phyloP scores from a whole-genome alignment of 495 filamentous ascomycete species.

The Aspergillus nanangensis region DNA sequence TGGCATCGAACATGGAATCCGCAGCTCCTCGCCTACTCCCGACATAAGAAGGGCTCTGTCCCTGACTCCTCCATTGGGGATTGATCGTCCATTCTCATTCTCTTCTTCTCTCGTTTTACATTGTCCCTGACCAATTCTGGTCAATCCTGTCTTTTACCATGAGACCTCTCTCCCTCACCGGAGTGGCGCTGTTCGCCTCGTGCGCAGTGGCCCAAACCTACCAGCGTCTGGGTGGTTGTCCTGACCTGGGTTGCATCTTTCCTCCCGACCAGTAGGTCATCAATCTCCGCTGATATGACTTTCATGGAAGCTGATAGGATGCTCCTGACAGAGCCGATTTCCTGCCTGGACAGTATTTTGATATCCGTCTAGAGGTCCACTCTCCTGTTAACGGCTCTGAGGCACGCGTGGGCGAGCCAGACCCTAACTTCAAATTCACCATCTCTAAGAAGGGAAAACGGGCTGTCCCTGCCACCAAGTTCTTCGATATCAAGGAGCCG shows the following conservation, averaged over 20 bases:
- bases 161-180: constrained; percentile 16
- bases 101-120: background rate
- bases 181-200: constrained; percentile 18
- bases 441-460: constrained; percentile 53
- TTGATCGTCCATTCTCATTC: constrained; percentile 6
- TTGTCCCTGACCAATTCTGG: background rate
- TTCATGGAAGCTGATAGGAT: constrained; percentile 1
- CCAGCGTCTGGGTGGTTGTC: constrained; percentile 66
- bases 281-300: too few species aligned
- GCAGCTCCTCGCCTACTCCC: too few species aligned
- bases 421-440: constrained; percentile 64
- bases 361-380: constrained; percentile 72
- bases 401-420: constrained; percentile 55
- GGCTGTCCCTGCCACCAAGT: constrained; percentile 46
- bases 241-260: constrained; percentile 67
- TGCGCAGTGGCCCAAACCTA: constrained; percentile 54
- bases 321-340: constrained; percentile 50
- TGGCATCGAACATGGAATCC: too few species aligned
- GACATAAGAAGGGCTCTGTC: background rate
- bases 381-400: constrained; percentile 72
- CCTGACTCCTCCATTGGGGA: constrained; percentile 2
- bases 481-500: constrained; percentile 57
- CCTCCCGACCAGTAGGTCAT: constrained; percentile 68
- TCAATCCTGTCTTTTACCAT: constrained; percentile 17
- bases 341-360: constrained; percentile 69